phyloP scores from a whole-genome alignment of 1,284 basidiomycete genomes.

The Leccinum variabile region DNA sequence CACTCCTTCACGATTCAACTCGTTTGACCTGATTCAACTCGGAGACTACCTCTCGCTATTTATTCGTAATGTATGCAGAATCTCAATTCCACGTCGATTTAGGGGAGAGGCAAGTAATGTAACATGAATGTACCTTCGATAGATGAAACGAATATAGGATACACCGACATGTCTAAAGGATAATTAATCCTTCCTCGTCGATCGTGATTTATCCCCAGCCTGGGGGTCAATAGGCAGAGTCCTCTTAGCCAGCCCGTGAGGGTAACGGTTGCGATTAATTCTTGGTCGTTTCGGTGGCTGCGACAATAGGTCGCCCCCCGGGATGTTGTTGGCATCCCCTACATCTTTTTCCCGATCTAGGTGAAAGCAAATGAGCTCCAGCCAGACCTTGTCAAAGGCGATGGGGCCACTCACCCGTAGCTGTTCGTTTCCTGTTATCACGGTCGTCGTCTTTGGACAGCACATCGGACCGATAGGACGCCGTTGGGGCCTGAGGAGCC shows the following conservation, averaged over 20 bases:
- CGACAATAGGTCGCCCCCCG: constrained; percentile 25
- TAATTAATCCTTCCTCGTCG: constrained; percentile 48
- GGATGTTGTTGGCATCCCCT: constrained; percentile 23
- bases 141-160: constrained; percentile 12
- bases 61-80: constrained; percentile 26
- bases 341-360: constrained; percentile 40
- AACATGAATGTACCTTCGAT: constrained; percentile 20
- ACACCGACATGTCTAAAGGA: constrained; percentile 10
- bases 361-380: neutral
- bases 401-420: constrained; percentile 51
- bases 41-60: constrained; percentile 19
- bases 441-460: constrained; percentile 57
- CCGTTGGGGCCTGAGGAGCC: constrained; percentile 40
- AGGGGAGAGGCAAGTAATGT: constrained; percentile 23
- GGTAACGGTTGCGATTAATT: constrained; percentile 48
- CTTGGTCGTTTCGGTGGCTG: constrained; percentile 47
- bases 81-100: constrained; percentile 14
- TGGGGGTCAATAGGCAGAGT: constrained; percentile 60
- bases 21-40: constrained; percentile 40
- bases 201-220: constrained; percentile 52
- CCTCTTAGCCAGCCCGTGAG: constrained; percentile 53
- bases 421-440: constrained; percentile 65
- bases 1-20: constrained; percentile 37
- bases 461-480: constrained; percentile 42
- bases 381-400: neutral